Conservation (phyloP, 176 grass and related monocot genomes). For the Aegilops bicornis region DNA sequence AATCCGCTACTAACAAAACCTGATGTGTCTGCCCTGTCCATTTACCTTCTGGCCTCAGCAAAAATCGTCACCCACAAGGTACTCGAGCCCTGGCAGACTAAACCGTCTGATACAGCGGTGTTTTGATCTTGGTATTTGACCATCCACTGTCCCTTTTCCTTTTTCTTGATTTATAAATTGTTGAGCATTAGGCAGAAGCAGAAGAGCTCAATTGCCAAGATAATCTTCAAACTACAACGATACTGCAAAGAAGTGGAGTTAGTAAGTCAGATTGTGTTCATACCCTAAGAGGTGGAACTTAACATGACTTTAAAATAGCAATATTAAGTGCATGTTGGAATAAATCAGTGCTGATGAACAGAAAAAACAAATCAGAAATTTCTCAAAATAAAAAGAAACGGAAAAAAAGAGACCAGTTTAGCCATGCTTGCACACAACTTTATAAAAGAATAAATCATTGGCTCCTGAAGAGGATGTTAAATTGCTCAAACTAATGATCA, state of each 20-base stretch:
- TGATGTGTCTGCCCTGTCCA: constrained; percentile 70
- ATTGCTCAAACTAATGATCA: not conserved
- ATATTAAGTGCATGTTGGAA: not conserved
- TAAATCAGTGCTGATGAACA: not conserved
- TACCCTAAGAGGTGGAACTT: not conserved
- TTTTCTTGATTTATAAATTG: not conserved
- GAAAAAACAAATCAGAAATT: not conserved
- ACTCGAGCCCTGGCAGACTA: constrained; percentile 13
- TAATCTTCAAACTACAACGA: constrained; percentile 13
- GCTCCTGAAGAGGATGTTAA: not conserved
- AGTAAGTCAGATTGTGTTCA: not conserved
- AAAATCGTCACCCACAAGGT: not conserved
- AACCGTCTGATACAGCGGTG: constrained; percentile 8
- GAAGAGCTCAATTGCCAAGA: not conserved
- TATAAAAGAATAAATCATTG: not conserved
- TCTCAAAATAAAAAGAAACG: too few relatives aligned
- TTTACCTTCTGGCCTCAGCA: constrained; percentile 21
- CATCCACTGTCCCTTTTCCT: not conserved
- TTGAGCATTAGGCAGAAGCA: constrained; percentile 16
- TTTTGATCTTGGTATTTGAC: not conserved
- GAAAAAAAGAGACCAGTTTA: not conserved
- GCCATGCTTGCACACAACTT: not conserved
- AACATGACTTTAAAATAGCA: not conserved
- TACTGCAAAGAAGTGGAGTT: constrained; percentile 16
- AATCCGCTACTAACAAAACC: constrained; percentile 76